Percentiles rank a stretch among this genome's conserved stretches.
Conservation (phyloP, 2,329 filamentous ascomycete genomes). For the Paracorniculantispora psalliotae region DNA sequence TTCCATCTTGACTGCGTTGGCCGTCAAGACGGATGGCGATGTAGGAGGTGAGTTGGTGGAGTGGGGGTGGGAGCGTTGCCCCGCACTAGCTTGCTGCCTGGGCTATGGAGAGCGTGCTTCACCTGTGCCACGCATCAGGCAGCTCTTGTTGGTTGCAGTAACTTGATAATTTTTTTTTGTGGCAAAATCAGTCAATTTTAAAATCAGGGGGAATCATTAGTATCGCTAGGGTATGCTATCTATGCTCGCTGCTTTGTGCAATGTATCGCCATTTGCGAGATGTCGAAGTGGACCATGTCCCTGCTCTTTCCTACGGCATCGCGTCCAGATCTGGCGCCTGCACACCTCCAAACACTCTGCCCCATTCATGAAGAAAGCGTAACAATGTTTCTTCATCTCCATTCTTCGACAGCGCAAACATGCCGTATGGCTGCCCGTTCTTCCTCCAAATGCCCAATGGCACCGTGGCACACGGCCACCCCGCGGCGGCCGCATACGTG, state of each 20-base stretch:
- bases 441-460: background rate
- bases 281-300: background rate
- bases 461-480: constrained; percentile 4
- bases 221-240: background rate
- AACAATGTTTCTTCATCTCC: background rate
- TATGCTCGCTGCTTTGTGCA: background rate
- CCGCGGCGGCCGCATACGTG: background rate
- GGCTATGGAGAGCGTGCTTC: constrained; percentile 4
- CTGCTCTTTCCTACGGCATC: background rate
- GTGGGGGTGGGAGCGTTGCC: constrained; percentile 18
- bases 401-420: constrained; percentile 3
- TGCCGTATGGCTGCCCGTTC: constrained; percentile 10
- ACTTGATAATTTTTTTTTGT: no score
- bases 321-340: constrained; percentile 1
- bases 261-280: background rate
- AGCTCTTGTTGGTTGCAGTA: no score
- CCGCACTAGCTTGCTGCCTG: constrained; percentile 18
- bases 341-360: background rate
- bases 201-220: background rate
- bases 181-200: background rate
- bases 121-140: background rate
- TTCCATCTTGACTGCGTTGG: constrained; percentile 19
- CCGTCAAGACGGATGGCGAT: constrained; percentile 16
- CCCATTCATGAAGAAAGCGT: background rate
- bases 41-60: constrained; percentile 14